A percentile compares a stretch with the other conserved stretches of the same genome.
These are phyloP conservation scores for Phytophthora parvispora DNA, from an alignment of 352 stramenopile species.

Conservation along the genomic window DNA sequence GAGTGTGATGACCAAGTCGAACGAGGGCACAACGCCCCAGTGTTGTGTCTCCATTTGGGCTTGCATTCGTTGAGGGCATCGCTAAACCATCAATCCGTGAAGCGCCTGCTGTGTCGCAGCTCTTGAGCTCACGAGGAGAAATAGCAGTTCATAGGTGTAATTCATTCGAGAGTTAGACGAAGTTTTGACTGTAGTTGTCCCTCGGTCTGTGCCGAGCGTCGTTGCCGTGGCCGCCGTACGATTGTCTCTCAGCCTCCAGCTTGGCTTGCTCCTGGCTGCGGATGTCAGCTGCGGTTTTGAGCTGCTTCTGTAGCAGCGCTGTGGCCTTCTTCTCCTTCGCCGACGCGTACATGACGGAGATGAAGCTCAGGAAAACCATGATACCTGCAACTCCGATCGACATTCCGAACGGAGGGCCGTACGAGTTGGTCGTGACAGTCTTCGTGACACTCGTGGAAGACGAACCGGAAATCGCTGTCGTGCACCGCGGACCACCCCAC, in stretches of 20 bases:
- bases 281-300: constrained; percentile 13
- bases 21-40: background rate
- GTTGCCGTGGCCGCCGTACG: constrained; percentile 8
- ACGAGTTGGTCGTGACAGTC: constrained; percentile 28
- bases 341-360: constrained; percentile 27
- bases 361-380: constrained; percentile 37
- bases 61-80: background rate
- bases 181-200: constrained; percentile 62
- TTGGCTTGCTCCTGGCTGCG: background rate
- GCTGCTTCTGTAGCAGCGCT: constrained; percentile 22
- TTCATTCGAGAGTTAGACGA: constrained; percentile 43
- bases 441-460: constrained; percentile 9
- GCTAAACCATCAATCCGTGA: too few species aligned
- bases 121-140: constrained; percentile 3
- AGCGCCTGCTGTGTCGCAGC: constrained; percentile 1
- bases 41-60: background rate
- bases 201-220: constrained; percentile 26
- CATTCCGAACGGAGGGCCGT: constrained; percentile 46
- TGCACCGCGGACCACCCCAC: constrained; percentile 71
- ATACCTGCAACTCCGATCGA: constrained; percentile 37
- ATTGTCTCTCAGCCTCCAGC: constrained; percentile 13
- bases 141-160: constrained; percentile 11
- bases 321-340: constrained; percentile 22
- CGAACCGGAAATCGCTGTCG: constrained; percentile 32
- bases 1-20: background rate